Evolutionary conservation across 2,329 filamentous ascomycete species (phyloP), one percentile per base, ranked within the genome.

Genomic region (Botryotinia calthae): DNA sequence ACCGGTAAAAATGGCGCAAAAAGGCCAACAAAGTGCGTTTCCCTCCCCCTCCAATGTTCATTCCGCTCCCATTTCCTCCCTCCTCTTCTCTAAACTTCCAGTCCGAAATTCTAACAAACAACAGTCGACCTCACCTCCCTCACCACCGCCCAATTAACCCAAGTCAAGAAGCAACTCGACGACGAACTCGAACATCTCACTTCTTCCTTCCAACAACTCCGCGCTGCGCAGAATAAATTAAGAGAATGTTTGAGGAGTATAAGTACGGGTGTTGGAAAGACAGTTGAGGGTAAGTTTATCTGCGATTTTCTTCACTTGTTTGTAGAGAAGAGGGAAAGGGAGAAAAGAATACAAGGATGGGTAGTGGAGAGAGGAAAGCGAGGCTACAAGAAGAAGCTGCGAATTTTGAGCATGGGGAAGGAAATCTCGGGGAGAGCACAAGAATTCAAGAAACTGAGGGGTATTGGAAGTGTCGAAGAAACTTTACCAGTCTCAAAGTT

Each of bases 121-220:
- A 46, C 2, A 68, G 87, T 93, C 77, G 90, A 93, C 81, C 86
- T 99, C 79, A 89, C 91, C 79, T 90, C 88, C 74, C 91, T 99
- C 79, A 92, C 91, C 78, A 87, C 91, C 40, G 93, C 93, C 77
- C 95, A 98, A 84, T 92, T 99, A 77, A 91, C 90, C 77, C 90
- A 94, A 79, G 91, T 99, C 78, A 98, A 99, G 86, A 94, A 96
- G 82, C 95, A 98, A 82, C 91, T 99, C 77, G 95, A 97, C 82
- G 91, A 96, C 80, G 96, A 99, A 84, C 91, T 99, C 76, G 94
- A 97, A 82, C 95, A 98, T 85, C 89, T 99, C 77, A 97, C 94
- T 2, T 88, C 86, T 73, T 98, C 96, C 16, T 97, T 97, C 84
- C 87, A 92, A 68, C 96, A 97, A 82, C 89, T 99, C 2, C 93